Percentiles rank a stretch among this genome's conserved stretches.
Conservation (phyloP, 305 asterid genomes). For the Lippia alba region DNA sequence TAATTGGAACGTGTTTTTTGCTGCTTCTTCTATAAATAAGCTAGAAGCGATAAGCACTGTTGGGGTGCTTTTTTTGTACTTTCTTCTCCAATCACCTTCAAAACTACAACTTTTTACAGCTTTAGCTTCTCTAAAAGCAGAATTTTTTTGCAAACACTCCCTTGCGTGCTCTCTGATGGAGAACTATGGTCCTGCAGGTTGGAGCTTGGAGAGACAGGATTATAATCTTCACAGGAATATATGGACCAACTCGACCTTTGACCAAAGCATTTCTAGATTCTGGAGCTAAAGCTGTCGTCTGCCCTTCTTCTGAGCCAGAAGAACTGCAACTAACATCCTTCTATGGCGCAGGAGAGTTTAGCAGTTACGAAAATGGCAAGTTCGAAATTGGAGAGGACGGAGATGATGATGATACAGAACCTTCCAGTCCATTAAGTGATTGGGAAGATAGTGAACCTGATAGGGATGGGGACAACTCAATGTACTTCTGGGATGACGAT, state of each 20-base stretch:
- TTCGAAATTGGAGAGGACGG: constrained; percentile 94
- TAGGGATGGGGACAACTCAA: constrained; percentile 53
- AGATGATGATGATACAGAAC: constrained; percentile 76
- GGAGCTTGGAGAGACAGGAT: constrained; percentile 99
- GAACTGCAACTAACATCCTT: constrained; percentile 75
- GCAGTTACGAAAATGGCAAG: constrained; percentile 73
- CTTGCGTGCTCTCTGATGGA: background rate
- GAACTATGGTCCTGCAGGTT: constrained; percentile 51
- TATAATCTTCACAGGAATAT: constrained; percentile 82
- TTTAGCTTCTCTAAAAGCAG: no score
- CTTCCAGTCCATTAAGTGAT: constrained; percentile 78
- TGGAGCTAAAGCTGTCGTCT: constrained; percentile 95
- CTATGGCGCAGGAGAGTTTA: constrained; percentile 80
- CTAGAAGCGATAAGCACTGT: no score
- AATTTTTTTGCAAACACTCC: no score
- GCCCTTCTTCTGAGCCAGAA: constrained; percentile 94
- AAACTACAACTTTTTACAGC: no score
- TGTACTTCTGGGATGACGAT: constrained; percentile 78
- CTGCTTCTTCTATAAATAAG: no score
- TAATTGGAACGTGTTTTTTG: no score
- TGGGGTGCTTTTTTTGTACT: no score
- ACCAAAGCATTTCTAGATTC: constrained; percentile 92
- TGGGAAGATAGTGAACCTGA: constrained; percentile 97
- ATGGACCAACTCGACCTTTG: constrained; percentile 85
- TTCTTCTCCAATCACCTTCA: no score